Base-by-base conservation (phyloP, 352 stramenopile species). In the Pilasporangium apinafurcum region DNA sequence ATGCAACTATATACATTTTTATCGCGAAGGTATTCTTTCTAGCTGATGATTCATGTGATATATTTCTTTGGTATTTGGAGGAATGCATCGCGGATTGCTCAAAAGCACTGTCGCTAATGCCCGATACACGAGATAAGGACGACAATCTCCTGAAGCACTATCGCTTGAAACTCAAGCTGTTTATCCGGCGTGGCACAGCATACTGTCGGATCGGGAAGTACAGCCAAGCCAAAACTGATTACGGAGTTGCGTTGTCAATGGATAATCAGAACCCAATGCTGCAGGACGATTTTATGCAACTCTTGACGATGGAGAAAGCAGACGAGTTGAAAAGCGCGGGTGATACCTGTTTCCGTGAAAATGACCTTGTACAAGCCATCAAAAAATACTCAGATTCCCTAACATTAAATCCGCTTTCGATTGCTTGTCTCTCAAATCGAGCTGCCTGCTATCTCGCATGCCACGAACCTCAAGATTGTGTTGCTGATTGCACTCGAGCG, bases 401-500 rank as follows among this genome's bases (percentile, higher is more conserved):
- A 4, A 24, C 42, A 7, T 41, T 92, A 13, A 59, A 90, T 26
- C 65, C 69, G 14, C 51, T 75, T 9, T 84, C 76, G 6, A 70
- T 92, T 24, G 69, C 77, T 16, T 87, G 72, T 34, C 48, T 92
- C 5, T 88, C 80, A 8, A 92, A 92, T 44, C 73, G 80, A 28
- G 80, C 80, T 13, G 73, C 73, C 10, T 89, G 77, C 29, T 81
- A 69, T 14, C 39, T 90, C 22, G 51, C 80, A 25, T 55, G 62
- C n/a, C 47, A 77, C n/a, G 55, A 68, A n/a, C 56, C 56, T 1
- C 48, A 61, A 24, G 27, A 65, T 37, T 92, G 77, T 25, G 47
- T 88, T 12, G 33, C 71, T 36, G 80, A 92, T 48, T 92, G 77
- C 39, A 62, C 68, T 3, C 34, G 22, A 14, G 77, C 80, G 0